Percentiles rank a stretch among this genome's conserved stretches.
Conservation (phyloP, 129 eudicot species). For the Pittosporum tobira region DNA sequence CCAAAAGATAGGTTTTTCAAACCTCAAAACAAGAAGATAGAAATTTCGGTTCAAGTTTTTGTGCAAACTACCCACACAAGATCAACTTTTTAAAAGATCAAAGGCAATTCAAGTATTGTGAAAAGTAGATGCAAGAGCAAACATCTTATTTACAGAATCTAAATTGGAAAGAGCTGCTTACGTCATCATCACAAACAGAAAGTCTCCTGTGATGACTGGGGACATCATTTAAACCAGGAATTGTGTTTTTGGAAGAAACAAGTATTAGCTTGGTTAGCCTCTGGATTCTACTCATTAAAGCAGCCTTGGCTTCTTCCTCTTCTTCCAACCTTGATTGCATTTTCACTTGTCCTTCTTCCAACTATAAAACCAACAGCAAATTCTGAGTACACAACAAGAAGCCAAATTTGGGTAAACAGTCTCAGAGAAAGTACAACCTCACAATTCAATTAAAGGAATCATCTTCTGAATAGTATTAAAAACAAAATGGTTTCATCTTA, state of each 20-base stretch:
- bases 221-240: constrained; percentile 59
- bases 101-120: background rate
- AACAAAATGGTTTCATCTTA: too few species aligned
- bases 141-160: constrained; percentile 1
- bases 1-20: background rate
- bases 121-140: background rate
- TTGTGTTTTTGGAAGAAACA: constrained; percentile 81
- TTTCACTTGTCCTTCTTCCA: constrained; percentile 98
- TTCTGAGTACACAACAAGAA: constrained; percentile 11
- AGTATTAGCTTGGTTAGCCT: constrained; percentile 93
- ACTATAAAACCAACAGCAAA: constrained; percentile 33
- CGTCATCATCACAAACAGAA: constrained; percentile 66
- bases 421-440: background rate
- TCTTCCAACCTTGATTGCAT: constrained; percentile 97
- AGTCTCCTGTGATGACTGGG: constrained; percentile 47
- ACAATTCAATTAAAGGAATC: background rate
- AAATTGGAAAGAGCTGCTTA: constrained; percentile 28
- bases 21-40: constrained; percentile 9
- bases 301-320: constrained; percentile 99
- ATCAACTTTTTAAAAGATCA: constrained; percentile 3
- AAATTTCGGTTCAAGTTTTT: constrained; percentile 1
- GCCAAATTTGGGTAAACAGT: background rate
- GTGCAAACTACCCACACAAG: constrained; percentile 9
- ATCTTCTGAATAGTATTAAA: background rate
- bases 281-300: constrained; percentile 96